Conservation (phyloP, 345 rosid species). For the Lenwebbia sp. region DNA sequence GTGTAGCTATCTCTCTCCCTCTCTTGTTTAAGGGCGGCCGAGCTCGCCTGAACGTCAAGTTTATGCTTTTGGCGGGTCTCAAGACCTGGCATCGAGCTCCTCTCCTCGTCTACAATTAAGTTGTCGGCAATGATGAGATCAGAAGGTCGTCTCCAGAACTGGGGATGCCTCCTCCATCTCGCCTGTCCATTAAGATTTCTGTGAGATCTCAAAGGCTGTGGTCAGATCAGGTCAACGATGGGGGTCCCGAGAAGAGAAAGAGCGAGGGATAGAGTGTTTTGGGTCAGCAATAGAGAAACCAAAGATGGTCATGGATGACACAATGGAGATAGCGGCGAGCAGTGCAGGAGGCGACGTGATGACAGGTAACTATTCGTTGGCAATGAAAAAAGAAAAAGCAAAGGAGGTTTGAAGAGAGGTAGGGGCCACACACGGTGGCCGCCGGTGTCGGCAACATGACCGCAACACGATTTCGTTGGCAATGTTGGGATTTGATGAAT, state of each 20-base stretch:
- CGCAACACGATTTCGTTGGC: background rate
- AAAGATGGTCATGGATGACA: background rate
- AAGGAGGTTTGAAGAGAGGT: background rate
- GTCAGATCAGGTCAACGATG: background rate
- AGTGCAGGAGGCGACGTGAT: no score
- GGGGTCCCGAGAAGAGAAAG: background rate
- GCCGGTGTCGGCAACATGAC: background rate
- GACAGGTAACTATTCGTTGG: background rate
- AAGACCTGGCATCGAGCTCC: background rate
- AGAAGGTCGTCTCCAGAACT: background rate
- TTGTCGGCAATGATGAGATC: background rate
- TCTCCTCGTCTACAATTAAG: background rate
- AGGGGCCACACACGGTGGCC: background rate
- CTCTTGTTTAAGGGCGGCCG: background rate
- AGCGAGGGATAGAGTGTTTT: background rate
- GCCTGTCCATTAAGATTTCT: background rate
- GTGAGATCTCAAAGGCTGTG: background rate
- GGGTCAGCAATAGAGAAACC: background rate
- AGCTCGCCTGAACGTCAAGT: background rate
- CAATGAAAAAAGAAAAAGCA: background rate
- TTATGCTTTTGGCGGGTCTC: background rate
- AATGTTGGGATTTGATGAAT: no score
- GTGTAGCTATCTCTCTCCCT: background rate
- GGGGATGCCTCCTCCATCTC: background rate
- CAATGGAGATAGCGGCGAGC: no score